phyloP scores from a whole-genome alignment of 768 basidiomycete species.

The Tylopilus vinaceipallidus region DNA sequence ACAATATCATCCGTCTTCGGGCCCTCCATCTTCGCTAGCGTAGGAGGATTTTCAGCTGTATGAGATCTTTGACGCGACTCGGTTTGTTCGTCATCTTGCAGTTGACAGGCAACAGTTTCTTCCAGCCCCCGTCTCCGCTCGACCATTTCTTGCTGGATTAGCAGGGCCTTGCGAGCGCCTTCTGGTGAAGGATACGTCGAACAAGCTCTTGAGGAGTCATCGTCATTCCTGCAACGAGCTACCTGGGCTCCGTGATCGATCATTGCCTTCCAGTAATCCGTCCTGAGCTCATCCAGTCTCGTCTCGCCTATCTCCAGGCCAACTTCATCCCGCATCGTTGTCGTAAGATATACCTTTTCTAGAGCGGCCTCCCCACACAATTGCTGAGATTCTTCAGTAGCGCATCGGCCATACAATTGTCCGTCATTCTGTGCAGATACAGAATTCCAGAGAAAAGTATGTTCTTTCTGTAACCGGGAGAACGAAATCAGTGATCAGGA shows the following conservation, averaged over 20 bases:
- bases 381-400: constrained; percentile 32
- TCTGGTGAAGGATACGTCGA: constrained; percentile 1
- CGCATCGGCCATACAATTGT: too few relatives aligned
- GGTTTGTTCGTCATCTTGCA: too few relatives aligned
- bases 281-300: constrained; percentile 12
- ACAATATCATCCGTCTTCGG: constrained; percentile 4
- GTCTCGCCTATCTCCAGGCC: constrained; percentile 15
- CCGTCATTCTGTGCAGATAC: constrained; percentile 41
- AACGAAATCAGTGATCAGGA: neutral
- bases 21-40: neutral
- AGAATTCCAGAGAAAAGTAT: constrained; percentile 33
- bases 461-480: constrained; percentile 1
- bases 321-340: constrained; percentile 40
- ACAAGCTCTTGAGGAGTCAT: constrained; percentile 9
- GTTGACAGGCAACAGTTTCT: neutral
- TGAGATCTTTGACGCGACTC: too few relatives aligned
- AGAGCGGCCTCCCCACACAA: constrained; percentile 30
- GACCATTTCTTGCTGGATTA: constrained; percentile 10
- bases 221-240: constrained; percentile 3
- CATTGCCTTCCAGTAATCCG: constrained; percentile 9
- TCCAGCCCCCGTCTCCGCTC: too few relatives aligned
- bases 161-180: neutral
- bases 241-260: constrained; percentile 7
- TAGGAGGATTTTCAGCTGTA: neutral
- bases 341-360: constrained; percentile 34